Percentiles rank a stretch among this genome's conserved stretches.
Conservation (phyloP, 139 green algal genomes). For the Chlamydomonas sp. region DNA sequence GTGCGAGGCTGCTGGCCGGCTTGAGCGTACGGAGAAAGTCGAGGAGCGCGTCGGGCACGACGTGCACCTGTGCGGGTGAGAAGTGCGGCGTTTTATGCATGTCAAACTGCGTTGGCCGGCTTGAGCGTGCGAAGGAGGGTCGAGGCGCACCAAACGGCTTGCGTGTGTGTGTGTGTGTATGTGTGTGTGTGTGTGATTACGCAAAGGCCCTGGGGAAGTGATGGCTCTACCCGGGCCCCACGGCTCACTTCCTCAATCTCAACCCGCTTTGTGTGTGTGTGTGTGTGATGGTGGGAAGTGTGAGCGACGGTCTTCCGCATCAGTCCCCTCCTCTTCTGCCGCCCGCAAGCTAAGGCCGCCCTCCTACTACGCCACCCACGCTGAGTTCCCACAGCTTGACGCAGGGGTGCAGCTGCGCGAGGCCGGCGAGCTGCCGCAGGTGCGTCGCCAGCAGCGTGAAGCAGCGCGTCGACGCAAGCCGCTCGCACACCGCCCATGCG, state of each 20-base stretch:
- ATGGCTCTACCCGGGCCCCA: no score
- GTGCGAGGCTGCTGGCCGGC: constrained; percentile 12
- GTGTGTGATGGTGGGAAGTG: background rate
- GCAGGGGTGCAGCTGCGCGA: constrained; percentile 55
- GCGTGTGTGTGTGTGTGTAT: no score
- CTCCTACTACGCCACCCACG: no score
- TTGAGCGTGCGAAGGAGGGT: background rate
- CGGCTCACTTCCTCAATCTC: no score
- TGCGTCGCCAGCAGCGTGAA: constrained; percentile 69
- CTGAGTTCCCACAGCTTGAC: constrained; percentile 53
- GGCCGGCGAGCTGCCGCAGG: constrained; percentile 49
- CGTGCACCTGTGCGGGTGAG: constrained; percentile 20
- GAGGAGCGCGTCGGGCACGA: constrained; percentile 14
- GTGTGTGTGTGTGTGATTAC: no score
- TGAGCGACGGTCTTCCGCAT: background rate
- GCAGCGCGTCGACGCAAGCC: constrained; percentile 25
- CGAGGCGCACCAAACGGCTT: no score
- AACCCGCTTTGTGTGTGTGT: no score
- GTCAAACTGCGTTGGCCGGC: background rate
- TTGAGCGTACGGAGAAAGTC: constrained; percentile 42
- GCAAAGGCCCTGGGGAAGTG: no score
- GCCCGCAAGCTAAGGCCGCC: no score
- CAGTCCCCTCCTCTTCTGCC: constrained; percentile 1
- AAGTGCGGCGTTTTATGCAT: background rate
- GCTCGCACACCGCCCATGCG: constrained; percentile 61